phyloP scores from a whole-genome alignment of 768 basidiomycete genomes.

The Lactarius tabidus region DNA sequence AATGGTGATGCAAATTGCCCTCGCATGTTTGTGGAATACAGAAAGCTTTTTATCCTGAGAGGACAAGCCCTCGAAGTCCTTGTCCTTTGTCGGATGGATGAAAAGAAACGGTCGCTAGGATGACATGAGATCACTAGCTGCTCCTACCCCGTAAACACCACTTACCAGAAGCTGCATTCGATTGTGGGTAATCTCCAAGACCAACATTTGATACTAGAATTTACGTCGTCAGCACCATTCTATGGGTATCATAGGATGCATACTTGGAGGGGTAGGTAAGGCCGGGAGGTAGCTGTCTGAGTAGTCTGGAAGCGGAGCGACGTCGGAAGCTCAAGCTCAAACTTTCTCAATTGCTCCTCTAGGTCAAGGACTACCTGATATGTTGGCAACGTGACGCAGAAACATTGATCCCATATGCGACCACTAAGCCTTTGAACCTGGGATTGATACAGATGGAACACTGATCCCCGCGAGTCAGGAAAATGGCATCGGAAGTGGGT shows the following conservation, averaged over 20 bases:
- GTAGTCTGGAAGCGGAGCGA: slow-evolving; percentile 23
- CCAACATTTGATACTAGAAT: slow-evolving; percentile 21
- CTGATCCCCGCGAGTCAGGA: slow-evolving; percentile 7
- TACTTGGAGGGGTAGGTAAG: slow-evolving; percentile 25
- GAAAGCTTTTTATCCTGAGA: slow-evolving; percentile 19
- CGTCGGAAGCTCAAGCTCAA: slow-evolving; percentile 26
- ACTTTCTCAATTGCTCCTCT: slow-evolving; percentile 26
- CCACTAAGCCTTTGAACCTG: slow-evolving; percentile 19
- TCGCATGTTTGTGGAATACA: slow-evolving; percentile 20
- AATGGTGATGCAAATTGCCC: slow-evolving; percentile 21
- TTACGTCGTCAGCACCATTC: neutral
- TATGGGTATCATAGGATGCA: neutral
- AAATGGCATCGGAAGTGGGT: neutral
- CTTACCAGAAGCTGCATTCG: slow-evolving; percentile 23
- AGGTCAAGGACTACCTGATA: slow-evolving; percentile 26
- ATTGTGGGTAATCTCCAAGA: slow-evolving; percentile 13
- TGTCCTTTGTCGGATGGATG: slow-evolving; percentile 22
- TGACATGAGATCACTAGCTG: neutral
- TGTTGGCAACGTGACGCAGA: slow-evolving; percentile 25
- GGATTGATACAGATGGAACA: slow-evolving; percentile 22
- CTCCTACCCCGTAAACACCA: neutral
- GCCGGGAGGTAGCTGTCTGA: slow-evolving; percentile 21
- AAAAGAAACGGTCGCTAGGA: slow-evolving; percentile 25
- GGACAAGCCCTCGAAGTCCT: slow-evolving; percentile 10
- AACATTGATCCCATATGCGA: slow-evolving; percentile 28